Evolutionary conservation across 1,139 yeast genomes (phyloP), one percentile per base, ranked within the genome.

Genomic region (Geotrichum australiense): DNA sequence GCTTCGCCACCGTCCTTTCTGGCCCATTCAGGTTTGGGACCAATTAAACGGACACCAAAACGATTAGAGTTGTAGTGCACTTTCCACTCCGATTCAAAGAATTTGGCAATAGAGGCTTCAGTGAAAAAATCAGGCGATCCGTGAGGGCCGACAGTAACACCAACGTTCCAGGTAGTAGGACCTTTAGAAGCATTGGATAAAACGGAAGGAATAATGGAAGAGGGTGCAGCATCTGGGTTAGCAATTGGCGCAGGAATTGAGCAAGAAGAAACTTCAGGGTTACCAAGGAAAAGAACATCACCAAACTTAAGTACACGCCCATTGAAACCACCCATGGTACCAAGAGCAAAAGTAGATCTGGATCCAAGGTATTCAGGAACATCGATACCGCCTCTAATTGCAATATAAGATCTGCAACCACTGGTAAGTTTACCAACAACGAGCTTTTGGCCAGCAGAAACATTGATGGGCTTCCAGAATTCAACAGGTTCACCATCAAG

Each of bases 1-100:
- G 94, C 97, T 59, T 87, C 96, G 45, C 97, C 98, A 65, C 97
- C 98, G 62, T 87, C 95, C n/a, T 73, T 63, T 66, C 97, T 78
- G 7, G 96, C 96, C 97, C 97, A 91, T 58, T 76, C 73, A 6
- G 97, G 98, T 62, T 87, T 89, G 46, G 97, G 97, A 37, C 97
- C 98, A 50, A 84, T 78, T 53, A 91, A 70, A 60, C 97, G 76
- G 33, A 91, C 94, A 60, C 97, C 98, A 63, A 89, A 89, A 63
- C 97, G 74, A 65, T 91, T 91, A 30, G 96, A 87, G 66, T 91
- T 91, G 70, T 91, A 91, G 62, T 91, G 97, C 37, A 89, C 89
- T 64, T 87, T 89, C 97, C 97, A 89, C 50, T 76, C 75, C 41
- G 78, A 73, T 4, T 69, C 56, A 59, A 89, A 86, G 65, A 91